phyloP scores from a whole-genome alignment of 495 filamentous ascomycete genomes.

The Aspergillus haitiensis region DNA sequence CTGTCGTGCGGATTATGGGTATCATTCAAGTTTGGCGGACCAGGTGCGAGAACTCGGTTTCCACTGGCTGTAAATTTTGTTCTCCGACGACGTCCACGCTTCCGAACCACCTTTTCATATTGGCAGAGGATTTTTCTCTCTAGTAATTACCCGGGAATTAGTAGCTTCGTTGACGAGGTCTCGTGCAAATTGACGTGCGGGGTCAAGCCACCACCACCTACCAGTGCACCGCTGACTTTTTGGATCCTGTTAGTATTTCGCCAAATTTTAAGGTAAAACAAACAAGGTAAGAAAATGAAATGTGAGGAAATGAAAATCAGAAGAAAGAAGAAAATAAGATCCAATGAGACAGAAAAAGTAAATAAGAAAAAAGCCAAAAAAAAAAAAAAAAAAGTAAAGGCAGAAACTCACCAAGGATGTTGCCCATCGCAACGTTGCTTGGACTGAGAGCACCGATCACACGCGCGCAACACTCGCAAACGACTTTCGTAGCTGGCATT shows the following conservation, averaged over 20 bases:
- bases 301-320: neutral
- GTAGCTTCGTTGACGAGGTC: neutral
- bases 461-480: conserved; percentile 15
- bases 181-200: conserved; percentile 1
- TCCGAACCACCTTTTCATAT: conserved; percentile 14
- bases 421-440: conserved; percentile 16
- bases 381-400: neutral
- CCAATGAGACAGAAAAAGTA: neutral
- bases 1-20: neutral
- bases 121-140: conserved; percentile 10
- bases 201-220: conserved; percentile 14
- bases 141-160: neutral
- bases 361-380: neutral
- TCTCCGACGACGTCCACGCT: conserved; percentile 15
- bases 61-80: conserved; percentile 6
- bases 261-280: too few relatives aligned
- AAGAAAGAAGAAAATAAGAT: neutral
- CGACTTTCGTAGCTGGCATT: conserved; percentile 5
- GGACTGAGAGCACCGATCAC: conserved; percentile 17
- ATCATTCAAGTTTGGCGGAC: conserved; percentile 3
- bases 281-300: too few relatives aligned
- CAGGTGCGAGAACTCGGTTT: conserved; percentile 12
- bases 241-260: neutral
- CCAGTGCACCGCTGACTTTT: conserved; percentile 13
- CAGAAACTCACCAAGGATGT: conserved; percentile 7